Conservation (phyloP, 2,329 filamentous ascomycete genomes). For the Fusarium sororula region DNA sequence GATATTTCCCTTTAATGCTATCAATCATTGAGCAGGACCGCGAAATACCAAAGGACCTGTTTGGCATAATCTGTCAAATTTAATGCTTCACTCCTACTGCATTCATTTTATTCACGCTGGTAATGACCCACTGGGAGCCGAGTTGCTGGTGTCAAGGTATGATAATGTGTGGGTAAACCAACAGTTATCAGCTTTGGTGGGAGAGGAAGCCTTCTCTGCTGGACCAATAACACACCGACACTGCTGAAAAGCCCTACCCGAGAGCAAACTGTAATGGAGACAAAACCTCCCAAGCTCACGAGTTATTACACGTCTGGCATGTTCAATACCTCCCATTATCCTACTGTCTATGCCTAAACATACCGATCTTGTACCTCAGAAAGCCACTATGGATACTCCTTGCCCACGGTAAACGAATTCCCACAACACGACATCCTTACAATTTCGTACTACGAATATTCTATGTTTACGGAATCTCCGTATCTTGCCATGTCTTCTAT, state of each 20-base stretch:
- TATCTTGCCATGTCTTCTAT: not conserved
- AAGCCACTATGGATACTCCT: not conserved
- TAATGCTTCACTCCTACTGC: not conserved
- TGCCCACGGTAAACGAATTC: no score
- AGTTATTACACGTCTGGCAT: no score
- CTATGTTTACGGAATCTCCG: no score
- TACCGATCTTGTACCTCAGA: not conserved
- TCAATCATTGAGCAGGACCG: not conserved
- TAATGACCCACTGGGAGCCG: not conserved
- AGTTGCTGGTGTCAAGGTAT: not conserved
- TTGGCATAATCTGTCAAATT: no score
- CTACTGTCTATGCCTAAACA: not conserved
- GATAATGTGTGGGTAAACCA: not conserved
- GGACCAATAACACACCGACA: no score
- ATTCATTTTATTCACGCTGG: not conserved
- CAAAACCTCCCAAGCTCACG: not conserved
- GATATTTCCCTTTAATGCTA: not conserved
- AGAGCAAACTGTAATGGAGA: not conserved
- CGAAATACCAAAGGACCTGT: rapidly evolving
- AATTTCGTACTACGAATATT: not conserved
- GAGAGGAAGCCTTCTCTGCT: not conserved
- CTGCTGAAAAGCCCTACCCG: not conserved
- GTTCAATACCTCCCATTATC: no score
- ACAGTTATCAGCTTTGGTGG: not conserved
- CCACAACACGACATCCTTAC: no score